Conservation (phyloP, 164 flowering plant genomes). For the Paratinospora sagittata region DNA sequence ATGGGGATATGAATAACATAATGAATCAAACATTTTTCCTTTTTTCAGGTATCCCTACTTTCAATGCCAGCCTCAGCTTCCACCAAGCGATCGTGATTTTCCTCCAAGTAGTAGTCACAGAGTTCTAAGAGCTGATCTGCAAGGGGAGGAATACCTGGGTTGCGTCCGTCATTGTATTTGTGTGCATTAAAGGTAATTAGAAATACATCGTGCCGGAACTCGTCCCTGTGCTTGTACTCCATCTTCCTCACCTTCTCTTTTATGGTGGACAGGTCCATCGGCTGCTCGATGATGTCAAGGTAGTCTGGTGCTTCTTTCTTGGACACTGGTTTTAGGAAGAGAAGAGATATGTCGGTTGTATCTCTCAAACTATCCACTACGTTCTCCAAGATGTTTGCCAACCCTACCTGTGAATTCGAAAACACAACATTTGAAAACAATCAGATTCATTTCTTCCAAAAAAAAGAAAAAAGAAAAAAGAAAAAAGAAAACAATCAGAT, state of each 20-base stretch:
- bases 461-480: too few species aligned
- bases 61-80: slow-evolving; percentile 82
- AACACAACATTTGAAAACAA: neutral
- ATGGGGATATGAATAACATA: too few species aligned
- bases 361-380: slow-evolving; percentile 63
- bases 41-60: slow-evolving; percentile 5
- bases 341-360: slow-evolving; percentile 49
- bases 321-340: slow-evolving; percentile 78
- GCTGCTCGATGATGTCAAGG: slow-evolving; percentile 44
- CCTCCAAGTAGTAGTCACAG: slow-evolving; percentile 61
- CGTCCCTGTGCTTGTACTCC: slow-evolving; percentile 68
- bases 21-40: neutral
- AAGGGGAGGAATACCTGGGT: slow-evolving; percentile 92
- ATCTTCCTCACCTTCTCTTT: slow-evolving; percentile 71
- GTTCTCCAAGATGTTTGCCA: slow-evolving; percentile 68
- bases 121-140: slow-evolving; percentile 88
- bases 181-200: slow-evolving; percentile 86
- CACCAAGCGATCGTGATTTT: slow-evolving; percentile 29
- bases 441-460: too few species aligned
- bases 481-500: too few species aligned
- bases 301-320: slow-evolving; percentile 96
- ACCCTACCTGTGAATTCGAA: slow-evolving; percentile 53
- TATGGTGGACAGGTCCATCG: slow-evolving; percentile 92
- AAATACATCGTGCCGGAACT: slow-evolving; percentile 85
- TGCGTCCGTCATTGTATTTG: slow-evolving; percentile 62